phyloP scores from a whole-genome alignment of 768 basidiomycete species.

The Cubamyces sp. region DNA sequence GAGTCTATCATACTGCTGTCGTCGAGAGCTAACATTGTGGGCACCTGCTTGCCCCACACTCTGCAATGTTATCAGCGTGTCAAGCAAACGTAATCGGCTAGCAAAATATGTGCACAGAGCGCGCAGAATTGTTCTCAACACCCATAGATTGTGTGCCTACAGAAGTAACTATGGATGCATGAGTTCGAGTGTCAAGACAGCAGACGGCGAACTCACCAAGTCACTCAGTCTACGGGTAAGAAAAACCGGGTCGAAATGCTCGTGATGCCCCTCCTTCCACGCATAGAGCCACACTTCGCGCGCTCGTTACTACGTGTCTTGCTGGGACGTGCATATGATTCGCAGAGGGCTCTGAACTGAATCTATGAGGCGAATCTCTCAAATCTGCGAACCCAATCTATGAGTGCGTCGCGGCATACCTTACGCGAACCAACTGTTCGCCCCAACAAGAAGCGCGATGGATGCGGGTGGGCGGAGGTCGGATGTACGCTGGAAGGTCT shows the following conservation, averaged over 20 bases:
- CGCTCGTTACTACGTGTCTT: constrained; percentile 77
- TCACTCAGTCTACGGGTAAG: not conserved
- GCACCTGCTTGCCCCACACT: too few species aligned
- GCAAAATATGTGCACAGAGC: too few species aligned
- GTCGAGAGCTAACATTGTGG: too few species aligned
- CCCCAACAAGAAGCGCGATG: constrained; percentile 74
- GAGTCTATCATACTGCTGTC: too few species aligned
- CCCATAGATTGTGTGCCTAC: too few species aligned
- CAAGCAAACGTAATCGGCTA: too few species aligned
- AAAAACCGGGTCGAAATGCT: not conserved
- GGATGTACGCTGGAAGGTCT: constrained; percentile 55
- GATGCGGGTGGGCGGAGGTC: constrained; percentile 60
- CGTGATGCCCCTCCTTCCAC: constrained; percentile 52
- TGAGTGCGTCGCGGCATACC: constrained; percentile 37
- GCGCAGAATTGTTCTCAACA: too few species aligned
- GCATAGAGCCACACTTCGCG: constrained; percentile 71
- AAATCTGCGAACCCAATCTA: constrained; percentile 29
- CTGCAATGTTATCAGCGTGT: too few species aligned
- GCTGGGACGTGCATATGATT: constrained; percentile 65
- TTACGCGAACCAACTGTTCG: constrained; percentile 60
- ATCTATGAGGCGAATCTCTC: constrained; percentile 20
- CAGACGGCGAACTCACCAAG: not conserved
- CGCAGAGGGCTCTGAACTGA: constrained; percentile 41
- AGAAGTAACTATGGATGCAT: too few species aligned
- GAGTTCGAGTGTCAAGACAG: too few species aligned